Percentiles rank a stretch among this genome's conserved stretches.
These are phyloP conservation scores for Phaeosphaeria sp. DNA, from an alignment of 2,329 filamentous ascomycete genomes.

Conservation along the genomic window DNA sequence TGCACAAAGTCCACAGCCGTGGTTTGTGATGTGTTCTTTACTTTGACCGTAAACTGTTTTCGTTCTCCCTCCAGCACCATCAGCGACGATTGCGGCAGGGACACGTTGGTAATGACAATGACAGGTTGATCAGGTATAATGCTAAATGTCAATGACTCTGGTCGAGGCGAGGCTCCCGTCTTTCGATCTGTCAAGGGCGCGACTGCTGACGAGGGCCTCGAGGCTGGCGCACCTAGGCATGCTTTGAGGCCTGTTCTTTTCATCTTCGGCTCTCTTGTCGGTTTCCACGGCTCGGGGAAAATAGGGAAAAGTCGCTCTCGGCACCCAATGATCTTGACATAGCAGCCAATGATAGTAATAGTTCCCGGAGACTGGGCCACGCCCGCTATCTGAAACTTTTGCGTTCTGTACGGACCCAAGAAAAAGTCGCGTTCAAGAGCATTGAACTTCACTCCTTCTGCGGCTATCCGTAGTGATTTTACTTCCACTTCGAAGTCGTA, in stretches of 20 bases:
- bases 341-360: slow-evolving; percentile 77
- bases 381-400: slow-evolving; percentile 75
- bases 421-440: slow-evolving; percentile 68
- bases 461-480: slow-evolving; percentile 77
- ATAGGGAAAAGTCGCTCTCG: slow-evolving; percentile 83
- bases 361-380: slow-evolving; percentile 70
- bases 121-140: slow-evolving; percentile 83
- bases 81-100: slow-evolving; percentile 80
- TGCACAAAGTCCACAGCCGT: slow-evolving; percentile 83
- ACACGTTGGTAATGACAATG: slow-evolving; percentile 75
- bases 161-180: slow-evolving; percentile 36
- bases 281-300: slow-evolving; percentile 77
- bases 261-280: slow-evolving; percentile 72
- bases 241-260: slow-evolving; percentile 72
- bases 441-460: slow-evolving; percentile 75
- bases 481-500: slow-evolving; percentile 93
- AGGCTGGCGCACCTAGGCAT: slow-evolving; percentile 57
- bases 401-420: slow-evolving; percentile 82
- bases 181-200: slow-evolving; percentile 29
- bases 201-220: slow-evolving; percentile 45
- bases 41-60: slow-evolving; percentile 75
- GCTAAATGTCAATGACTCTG: slow-evolving; percentile 64
- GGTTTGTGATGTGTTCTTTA: slow-evolving; percentile 74
- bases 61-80: slow-evolving; percentile 94
- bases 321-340: slow-evolving; percentile 81